Evolutionary conservation across 2,329 filamentous ascomycete genomes (phyloP).

Genomic region (Cryphonectria radicalis): DNA sequence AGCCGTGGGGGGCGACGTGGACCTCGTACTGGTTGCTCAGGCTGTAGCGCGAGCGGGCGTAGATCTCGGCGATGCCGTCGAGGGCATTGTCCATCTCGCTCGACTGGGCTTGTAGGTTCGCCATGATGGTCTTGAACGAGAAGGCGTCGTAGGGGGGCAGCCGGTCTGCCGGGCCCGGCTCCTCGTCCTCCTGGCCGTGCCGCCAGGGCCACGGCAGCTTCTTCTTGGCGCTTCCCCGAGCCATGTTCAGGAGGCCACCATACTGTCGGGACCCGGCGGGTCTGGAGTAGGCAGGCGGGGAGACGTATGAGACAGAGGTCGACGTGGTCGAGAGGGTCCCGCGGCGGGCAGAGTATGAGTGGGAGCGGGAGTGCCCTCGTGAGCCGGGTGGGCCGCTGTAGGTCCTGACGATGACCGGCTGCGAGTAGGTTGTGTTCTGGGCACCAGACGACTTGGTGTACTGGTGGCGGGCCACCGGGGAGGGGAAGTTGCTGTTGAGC

Average conservation of each 20-base stretch:
- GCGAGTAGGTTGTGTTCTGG: constrained; percentile 63
- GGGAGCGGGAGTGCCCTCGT: constrained; percentile 35
- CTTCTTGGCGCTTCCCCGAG: constrained; percentile 48
- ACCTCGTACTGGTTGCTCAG: constrained; percentile 70
- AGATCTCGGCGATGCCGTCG: constrained; percentile 70
- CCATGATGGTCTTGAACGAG: constrained; percentile 67
- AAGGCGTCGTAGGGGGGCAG: constrained; percentile 67
- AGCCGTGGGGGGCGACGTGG: constrained; percentile 65
- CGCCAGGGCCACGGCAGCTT: constrained; percentile 39
- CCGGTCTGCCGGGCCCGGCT: constrained; percentile 41
- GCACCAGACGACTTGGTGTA: constrained; percentile 61
- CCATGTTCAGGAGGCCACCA: constrained; percentile 49
- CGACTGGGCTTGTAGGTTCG: constrained; percentile 50
- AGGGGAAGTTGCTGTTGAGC: constrained; percentile 62
- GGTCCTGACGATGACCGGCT: constrained; percentile 68
- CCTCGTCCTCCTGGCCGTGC: constrained; percentile 31
- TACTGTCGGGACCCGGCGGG: constrained; percentile 40
- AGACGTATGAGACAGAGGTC: constrained; percentile 34
- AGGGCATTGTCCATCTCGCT: constrained; percentile 55
- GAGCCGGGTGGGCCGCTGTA: constrained; percentile 56
- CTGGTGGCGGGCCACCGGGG: constrained; percentile 50
- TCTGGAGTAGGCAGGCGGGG: constrained; percentile 33
- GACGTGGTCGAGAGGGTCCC: constrained; percentile 37
- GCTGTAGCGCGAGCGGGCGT: constrained; percentile 66
- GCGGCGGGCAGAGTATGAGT: constrained; percentile 36